Base-by-base conservation (phyloP, 441 rosid genomes). In the Populus trichocarpa region DNA sequence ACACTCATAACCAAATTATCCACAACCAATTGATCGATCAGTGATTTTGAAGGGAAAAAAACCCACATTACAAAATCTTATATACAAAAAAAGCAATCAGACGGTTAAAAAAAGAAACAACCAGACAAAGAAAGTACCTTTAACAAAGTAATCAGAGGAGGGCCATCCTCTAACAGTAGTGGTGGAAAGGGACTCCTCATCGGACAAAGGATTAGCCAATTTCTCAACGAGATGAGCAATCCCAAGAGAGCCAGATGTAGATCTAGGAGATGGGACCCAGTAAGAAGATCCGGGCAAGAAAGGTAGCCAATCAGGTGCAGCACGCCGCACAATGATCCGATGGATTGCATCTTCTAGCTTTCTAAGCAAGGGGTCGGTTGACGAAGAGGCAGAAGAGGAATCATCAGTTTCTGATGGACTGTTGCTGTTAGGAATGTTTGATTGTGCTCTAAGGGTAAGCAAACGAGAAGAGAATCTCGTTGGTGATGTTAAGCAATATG, bases 221-320 rank as follows among this genome's bases (percentile, higher is more conserved):
- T 88, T 91, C 84, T 90, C 96, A 32, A 95, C 89, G 73, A 92
- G 77, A 77, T 88, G 89, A 22, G 93, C 90, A 59, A 93, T 86
- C 65, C 94, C 97, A 46, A 83, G 83, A 73, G 90, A 73, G 65
- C 85, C 74, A 3, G 50, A 53, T 64, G 72, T 85, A 46, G 92
- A 88, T 69, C 88, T 80, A 69, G 90, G 84, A 0, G 96, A 95
- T 4, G 99, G 98, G 79, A 95, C 97, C 97, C 97, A 95, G 77
- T 92, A 95, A 40, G 98, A 93, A 59, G 88, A 90, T 0, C 98
- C 98, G 0, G 98, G 99, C 7, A 88, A 80, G 77, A 92, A 93
- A 68, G 98, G 97, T 4, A 93, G 97, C 99, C 98, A 96, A 81
- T 92, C 95, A 50, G 99, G 98, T 6, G 97, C 96, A 22, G 97